Base-by-base conservation (phyloP, 805 yeast species). In the Nakazawaea laoshanensis region DNA sequence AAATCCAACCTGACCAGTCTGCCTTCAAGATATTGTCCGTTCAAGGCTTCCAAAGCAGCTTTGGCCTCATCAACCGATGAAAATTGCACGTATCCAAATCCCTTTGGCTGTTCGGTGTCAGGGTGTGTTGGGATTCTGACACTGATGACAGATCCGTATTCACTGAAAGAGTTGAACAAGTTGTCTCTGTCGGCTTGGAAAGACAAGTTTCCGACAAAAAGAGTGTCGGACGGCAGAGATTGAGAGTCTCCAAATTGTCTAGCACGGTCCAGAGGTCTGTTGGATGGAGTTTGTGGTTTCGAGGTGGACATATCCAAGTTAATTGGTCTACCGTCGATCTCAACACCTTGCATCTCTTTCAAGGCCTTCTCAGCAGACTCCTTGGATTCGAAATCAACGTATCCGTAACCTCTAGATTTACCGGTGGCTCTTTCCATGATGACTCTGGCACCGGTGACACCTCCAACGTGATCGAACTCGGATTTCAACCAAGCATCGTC, bases 61-160 rank as follows among this genome's bases (percentile, higher is more conserved):
- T 79, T 74, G 48, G 98, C 96, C 59, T 85, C 95, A 28, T 88
- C 97, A 44, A 83, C 67, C 38, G 80, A 70, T 29, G 82, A 67
- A 56, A 74, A 89, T 67, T 92, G 97, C 38, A 89, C 96, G 63
- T 92, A 92, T 46, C 97, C 98, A 66, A 92, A 92, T 48, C 98
- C 98, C 76, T 92, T 92, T 61, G 95, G 94, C 67, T 89, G 96
- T 61, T 87, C 94, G 45, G 97, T 88, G 61, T 89, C 97, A 53
- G 96, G 96, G 67, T 92, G 94, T 27, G 97, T 89, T 61, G 98
- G 98, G 47, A 92, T 68, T 70, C 98, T 81, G 48, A 87, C 88
- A 42, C 94, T 84, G 36, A 86, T 63, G 41, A 92, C 85, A 42
- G 72, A 70, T 57, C 96, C 97, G 59, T 72, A 70, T 53, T 72